A percentile compares a stretch with the other conserved stretches of the same genome.
These are phyloP conservation scores for Tuber microsphaerosporum DNA, from an alignment of 495 filamentous ascomycete genomes.

Conservation along the genomic window DNA sequence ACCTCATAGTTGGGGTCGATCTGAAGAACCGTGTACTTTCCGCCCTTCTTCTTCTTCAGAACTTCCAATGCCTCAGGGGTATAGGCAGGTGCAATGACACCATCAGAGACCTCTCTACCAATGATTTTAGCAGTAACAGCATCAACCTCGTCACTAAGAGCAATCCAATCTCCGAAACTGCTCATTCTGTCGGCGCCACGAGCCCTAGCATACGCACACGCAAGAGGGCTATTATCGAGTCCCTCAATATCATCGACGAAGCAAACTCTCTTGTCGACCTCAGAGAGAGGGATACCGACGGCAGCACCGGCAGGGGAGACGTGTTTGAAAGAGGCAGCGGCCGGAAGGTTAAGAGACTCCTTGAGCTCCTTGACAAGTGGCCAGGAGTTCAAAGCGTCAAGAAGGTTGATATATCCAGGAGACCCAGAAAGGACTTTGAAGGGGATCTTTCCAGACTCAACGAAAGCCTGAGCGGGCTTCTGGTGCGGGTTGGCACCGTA, in stretches of 20 bases:
- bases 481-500: slow-evolving; percentile 98
- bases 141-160: slow-evolving; percentile 83
- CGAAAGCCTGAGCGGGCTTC: slow-evolving; percentile 82
- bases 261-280: slow-evolving; percentile 89
- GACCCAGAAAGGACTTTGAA: slow-evolving; percentile 92
- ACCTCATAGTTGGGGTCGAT: slow-evolving; percentile 76
- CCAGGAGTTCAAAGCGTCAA: slow-evolving; percentile 96
- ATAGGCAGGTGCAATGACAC: slow-evolving; percentile 86
- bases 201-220: slow-evolving; percentile 91
- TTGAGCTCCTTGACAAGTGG: slow-evolving; percentile 93
- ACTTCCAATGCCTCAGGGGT: slow-evolving; percentile 77
- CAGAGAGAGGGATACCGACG: slow-evolving; percentile 75
- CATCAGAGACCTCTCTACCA: slow-evolving; percentile 93
- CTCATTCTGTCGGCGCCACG: slow-evolving; percentile 94
- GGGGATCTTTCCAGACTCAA: slow-evolving; percentile 64
- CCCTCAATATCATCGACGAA: slow-evolving; percentile 94
- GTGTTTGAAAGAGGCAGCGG: slow-evolving; percentile 97
- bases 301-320: slow-evolving; percentile 95
- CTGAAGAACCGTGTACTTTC: slow-evolving; percentile 90
- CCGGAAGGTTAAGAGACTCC: slow-evolving; percentile 74
- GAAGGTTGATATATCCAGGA: slow-evolving; percentile 92
- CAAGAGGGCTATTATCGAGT: slow-evolving; percentile 73
- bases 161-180: slow-evolving; percentile 93
- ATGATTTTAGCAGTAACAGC: slow-evolving; percentile 91
- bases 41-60: slow-evolving; percentile 95